Base-by-base conservation (phyloP, 177 flowering plant genomes). In the Tripterygium wilfordii region DNA sequence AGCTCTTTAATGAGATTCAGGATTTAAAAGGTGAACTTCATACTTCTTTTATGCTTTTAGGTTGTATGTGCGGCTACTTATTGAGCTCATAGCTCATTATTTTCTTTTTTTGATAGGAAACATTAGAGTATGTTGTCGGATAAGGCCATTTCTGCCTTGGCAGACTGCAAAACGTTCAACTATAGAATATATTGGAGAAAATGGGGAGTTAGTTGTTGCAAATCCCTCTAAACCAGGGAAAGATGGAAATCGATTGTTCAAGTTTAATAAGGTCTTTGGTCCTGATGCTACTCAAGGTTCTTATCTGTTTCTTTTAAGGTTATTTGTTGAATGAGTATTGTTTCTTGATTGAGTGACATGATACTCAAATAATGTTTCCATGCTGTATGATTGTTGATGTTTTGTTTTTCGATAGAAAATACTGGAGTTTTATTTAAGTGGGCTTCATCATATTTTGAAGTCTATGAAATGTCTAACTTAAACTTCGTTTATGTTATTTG, bases 211-310 rank as follows among this genome's bases (percentile, higher is more conserved):
- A 67, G 69, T 73, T 48, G 67, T 87, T 42, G 67, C 63, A 29
- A 88, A 88, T 64, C 94, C 95, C 32, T 66, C 71, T 39, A 92
- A 89, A 63, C 89, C 53, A 50, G 97, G 95, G 52, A 92, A 85
- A 73, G 97, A 84, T 10, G 80, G 66, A 17, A 81, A 63, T 16
- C 65, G 85, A 10, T 45, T 63, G 61, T 94, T 87, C 58, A 86
- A 70, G 62, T 94, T 94, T 62, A 85, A 94, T 58, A 90, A 89
- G 62, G 87, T 83, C 62, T 87, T 60, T 66, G 83, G 80, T 67
- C 90, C 83, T 53, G 49, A 70, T 40, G 63, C 86, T 48, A 75
- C 89, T 62, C 99, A 92, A 92, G 99, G 99, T 92, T 63, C 55
- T 48, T 9, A 20, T 56, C 54, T 42, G 18, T 38, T 10, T 25